phyloP scores from a whole-genome alignment of 2,329 filamentous ascomycete species.

The Blumeriella jaapii region DNA sequence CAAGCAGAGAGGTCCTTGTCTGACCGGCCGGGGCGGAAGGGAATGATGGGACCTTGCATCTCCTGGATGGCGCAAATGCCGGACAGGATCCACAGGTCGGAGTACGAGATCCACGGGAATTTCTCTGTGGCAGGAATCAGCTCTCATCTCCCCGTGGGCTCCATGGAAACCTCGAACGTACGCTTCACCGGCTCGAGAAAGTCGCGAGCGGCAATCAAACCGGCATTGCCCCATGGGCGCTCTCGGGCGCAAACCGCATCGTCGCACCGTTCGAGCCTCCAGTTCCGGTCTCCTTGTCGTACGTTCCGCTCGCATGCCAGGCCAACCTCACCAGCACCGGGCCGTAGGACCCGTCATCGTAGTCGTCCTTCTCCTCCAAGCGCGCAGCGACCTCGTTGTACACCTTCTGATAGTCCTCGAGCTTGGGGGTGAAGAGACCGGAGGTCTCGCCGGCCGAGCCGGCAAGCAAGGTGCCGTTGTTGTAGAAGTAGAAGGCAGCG shows the following conservation, averaged over 20 bases:
- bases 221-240: slow-evolving; percentile 85
- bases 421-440: slow-evolving; percentile 56
- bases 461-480: slow-evolving; percentile 29
- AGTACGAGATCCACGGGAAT: slow-evolving; percentile 94
- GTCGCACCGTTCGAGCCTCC: slow-evolving; percentile 94
- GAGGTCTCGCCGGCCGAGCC: slow-evolving; percentile 33
- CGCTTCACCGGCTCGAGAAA: slow-evolving; percentile 89
- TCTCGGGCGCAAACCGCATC: slow-evolving; percentile 89
- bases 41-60: slow-evolving; percentile 80
- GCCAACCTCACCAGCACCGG: slow-evolving; percentile 83
- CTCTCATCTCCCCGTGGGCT: not conserved
- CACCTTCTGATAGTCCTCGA: slow-evolving; percentile 88
- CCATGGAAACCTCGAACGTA: slow-evolving; percentile 29
- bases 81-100: slow-evolving; percentile 89
- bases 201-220: slow-evolving; percentile 73
- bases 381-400: slow-evolving; percentile 75
- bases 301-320: slow-evolving; percentile 92
- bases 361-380: slow-evolving; percentile 83
- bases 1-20: slow-evolving; percentile 74
- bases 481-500: slow-evolving; percentile 57
- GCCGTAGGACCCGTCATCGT: slow-evolving; percentile 93
- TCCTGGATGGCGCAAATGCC: slow-evolving; percentile 86
- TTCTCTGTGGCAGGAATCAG: slow-evolving; percentile 37
- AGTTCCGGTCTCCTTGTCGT: slow-evolving; percentile 75
- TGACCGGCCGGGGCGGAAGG: slow-evolving; percentile 74